Conservation (phyloP, 345 rosid genomes). For the Linum lewisii region DNA sequence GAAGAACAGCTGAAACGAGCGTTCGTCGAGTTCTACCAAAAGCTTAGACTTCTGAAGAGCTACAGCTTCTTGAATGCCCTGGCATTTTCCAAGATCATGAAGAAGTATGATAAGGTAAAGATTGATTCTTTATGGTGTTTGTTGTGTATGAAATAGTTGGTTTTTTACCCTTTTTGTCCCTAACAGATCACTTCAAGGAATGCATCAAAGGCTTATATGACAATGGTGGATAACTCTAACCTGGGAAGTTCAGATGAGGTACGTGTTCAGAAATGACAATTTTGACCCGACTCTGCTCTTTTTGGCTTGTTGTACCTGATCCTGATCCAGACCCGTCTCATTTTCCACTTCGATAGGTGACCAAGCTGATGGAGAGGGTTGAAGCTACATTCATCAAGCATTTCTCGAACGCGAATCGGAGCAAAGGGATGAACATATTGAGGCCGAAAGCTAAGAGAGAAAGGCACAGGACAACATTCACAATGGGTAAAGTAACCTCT, state of each 20-base stretch:
- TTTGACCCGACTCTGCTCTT: neutral
- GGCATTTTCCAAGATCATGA: slow-evolving; percentile 75
- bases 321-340: no score
- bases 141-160: no score
- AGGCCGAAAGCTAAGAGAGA: slow-evolving; percentile 51
- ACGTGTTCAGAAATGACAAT: slow-evolving; percentile 12
- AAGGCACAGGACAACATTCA: slow-evolving; percentile 55
- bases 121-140: no score
- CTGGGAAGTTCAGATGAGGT: slow-evolving; percentile 62
- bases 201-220: slow-evolving; percentile 51
- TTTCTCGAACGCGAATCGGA: slow-evolving; percentile 61
- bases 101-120: slow-evolving; percentile 59
- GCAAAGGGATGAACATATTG: slow-evolving; percentile 50
- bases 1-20: slow-evolving; percentile 40
- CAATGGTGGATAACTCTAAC: slow-evolving; percentile 54
- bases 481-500: slow-evolving; percentile 42
- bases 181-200: slow-evolving; percentile 39
- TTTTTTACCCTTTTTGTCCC: no score
- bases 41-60: slow-evolving; percentile 50
- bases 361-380: slow-evolving; percentile 52
- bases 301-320: slow-evolving; percentile 1
- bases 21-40: slow-evolving; percentile 43
- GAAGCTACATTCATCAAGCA: slow-evolving; percentile 62
- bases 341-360: slow-evolving; percentile 18
- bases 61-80: slow-evolving; percentile 68